These are phyloP conservation scores for Lepidium campestre DNA, from an alignment of 441 rosid species.

Conservation along the genomic window DNA sequence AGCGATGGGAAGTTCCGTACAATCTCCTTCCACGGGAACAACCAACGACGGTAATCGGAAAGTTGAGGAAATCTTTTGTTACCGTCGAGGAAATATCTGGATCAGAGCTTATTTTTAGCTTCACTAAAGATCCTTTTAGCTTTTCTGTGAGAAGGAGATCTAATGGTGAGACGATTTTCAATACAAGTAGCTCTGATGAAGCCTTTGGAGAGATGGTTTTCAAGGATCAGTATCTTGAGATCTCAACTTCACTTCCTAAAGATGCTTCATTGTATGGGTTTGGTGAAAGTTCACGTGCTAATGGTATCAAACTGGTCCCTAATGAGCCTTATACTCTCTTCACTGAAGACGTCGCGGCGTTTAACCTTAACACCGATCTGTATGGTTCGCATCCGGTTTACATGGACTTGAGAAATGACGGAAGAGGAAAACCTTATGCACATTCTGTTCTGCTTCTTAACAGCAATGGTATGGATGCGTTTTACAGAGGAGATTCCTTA, in stretches of 20 bases:
- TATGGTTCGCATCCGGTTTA: conserved; percentile 94
- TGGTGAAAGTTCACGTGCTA: conserved; percentile 89
- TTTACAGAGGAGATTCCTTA: conserved; percentile 69
- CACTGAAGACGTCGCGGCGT: conserved; percentile 72
- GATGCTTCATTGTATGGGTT: conserved; percentile 87
- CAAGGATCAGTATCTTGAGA: conserved; percentile 90
- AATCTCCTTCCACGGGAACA: conserved; percentile 63
- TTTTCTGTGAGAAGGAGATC: conserved; percentile 79
- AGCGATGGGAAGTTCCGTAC: conserved; percentile 94
- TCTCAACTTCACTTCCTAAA: conserved; percentile 66
- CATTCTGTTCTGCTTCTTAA: conserved; percentile 79
- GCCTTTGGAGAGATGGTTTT: conserved; percentile 28
- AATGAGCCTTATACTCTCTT: conserved; percentile 88
- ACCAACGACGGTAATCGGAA: conserved; percentile 45
- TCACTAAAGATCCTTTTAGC: conserved; percentile 67
- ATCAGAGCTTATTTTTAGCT: conserved; percentile 54
- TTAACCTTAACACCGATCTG: conserved; percentile 68
- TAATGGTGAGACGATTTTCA: conserved; percentile 68
- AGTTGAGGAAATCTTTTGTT: conserved; percentile 40
- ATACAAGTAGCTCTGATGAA: conserved; percentile 36
- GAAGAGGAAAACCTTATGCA: conserved; percentile 45
- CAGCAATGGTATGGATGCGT: conserved; percentile 96
- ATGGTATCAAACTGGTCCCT: conserved; percentile 77
- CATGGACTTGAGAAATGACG: conserved; percentile 82
- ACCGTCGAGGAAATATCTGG: conserved; percentile 48